These are phyloP conservation scores for Raffaelea albimanens DNA, from an alignment of 2,329 filamentous ascomycete genomes.

Conservation along the genomic window DNA sequence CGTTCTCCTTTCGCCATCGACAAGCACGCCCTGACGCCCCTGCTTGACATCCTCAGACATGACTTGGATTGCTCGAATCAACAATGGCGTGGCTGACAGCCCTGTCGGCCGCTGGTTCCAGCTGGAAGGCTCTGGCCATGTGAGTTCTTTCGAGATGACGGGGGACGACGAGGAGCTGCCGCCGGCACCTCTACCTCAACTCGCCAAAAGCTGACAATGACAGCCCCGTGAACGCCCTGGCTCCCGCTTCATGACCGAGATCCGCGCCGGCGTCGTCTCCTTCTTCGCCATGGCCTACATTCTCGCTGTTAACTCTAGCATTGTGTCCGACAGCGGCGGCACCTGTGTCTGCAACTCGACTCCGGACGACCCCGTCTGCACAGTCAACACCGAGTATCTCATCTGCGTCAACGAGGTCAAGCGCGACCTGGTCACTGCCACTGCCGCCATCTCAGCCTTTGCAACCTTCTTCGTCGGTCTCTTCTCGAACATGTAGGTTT, in stretches of 20 bases:
- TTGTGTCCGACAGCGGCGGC: constrained; percentile 67
- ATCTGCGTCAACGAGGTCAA: constrained; percentile 21
- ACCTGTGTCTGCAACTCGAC: constrained; percentile 56
- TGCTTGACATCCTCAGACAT: neutral
- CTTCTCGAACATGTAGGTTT: constrained; percentile 73
- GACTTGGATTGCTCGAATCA: neutral
- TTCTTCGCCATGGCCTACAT: constrained; percentile 80
- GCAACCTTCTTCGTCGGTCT: constrained; percentile 69
- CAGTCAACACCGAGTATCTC: constrained; percentile 20
- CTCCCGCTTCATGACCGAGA: constrained; percentile 65
- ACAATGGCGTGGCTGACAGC: constrained; percentile 45
- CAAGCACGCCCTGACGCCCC: neutral
- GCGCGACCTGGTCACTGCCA: constrained; percentile 72
- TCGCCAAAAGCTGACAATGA: neutral
- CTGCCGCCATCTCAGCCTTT: constrained; percentile 66
- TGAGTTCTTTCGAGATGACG: too few species aligned
- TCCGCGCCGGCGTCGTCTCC: constrained; percentile 71
- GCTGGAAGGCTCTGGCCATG: constrained; percentile 71
- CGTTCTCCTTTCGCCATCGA: neutral
- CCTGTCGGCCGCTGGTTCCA: constrained; percentile 65
- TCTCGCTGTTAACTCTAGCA: constrained; percentile 62
- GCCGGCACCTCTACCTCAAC: too few species aligned
- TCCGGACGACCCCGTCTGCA: constrained; percentile 17
- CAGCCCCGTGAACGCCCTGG: constrained; percentile 51
- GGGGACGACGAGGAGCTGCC: too few species aligned